A percentile compares a stretch with the other conserved stretches of the same genome.
Conservation (phyloP, 495 filamentous ascomycete species). For the Staphylotrichum tortipilum region DNA sequence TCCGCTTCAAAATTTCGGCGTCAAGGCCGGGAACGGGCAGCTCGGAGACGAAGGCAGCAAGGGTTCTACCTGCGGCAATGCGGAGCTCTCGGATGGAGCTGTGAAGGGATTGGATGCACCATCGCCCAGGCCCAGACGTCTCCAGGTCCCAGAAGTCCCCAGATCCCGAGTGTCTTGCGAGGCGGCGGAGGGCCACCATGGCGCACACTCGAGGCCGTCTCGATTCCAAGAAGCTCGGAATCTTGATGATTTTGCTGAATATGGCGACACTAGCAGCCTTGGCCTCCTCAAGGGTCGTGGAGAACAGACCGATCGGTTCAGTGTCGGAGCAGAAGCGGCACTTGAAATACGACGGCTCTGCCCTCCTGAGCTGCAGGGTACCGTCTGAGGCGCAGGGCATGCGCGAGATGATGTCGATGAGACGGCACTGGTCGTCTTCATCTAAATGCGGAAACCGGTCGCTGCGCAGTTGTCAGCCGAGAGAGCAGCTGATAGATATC, state of each 20-base stretch:
- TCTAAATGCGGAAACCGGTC: constrained; percentile 19
- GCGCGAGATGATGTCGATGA: constrained; percentile 28
- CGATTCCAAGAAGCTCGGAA: constrained; percentile 50
- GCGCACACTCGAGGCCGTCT: constrained; percentile 57
- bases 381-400: constrained; percentile 30
- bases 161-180: constrained; percentile 54
- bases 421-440: constrained; percentile 23
- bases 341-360: constrained; percentile 2
- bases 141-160: constrained; percentile 55
- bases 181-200: constrained; percentile 61
- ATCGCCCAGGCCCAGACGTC: constrained; percentile 58
- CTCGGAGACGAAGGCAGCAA: constrained; percentile 52
- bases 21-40: constrained; percentile 34
- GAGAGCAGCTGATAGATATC: too few relatives aligned
- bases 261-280: constrained; percentile 35
- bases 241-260: constrained; percentile 48
- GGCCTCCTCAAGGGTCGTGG: background rate
- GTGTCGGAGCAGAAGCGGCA: constrained; percentile 17
- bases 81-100: constrained; percentile 83
- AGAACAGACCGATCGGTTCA: background rate
- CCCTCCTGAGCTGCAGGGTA: constrained; percentile 14
- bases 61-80: constrained; percentile 55
- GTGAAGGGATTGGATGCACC: constrained; percentile 68
- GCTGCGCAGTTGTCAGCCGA: constrained; percentile 12
- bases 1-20: constrained; percentile 41